These are phyloP conservation scores for Fusarium transvaalense DNA, from an alignment of 2,329 filamentous ascomycete genomes.

Conservation along the genomic window DNA sequence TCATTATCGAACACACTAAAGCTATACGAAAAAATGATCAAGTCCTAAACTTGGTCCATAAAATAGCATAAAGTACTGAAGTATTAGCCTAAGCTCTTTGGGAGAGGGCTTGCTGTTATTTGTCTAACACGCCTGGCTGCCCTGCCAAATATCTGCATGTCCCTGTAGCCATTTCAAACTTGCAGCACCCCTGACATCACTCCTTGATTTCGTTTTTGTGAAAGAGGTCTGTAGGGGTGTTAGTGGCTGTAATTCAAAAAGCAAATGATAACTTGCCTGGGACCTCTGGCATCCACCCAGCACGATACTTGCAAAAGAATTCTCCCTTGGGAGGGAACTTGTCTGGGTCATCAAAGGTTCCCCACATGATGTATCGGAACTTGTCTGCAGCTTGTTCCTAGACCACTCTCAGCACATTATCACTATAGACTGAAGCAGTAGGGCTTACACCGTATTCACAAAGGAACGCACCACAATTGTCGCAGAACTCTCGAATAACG, in stretches of 20 bases:
- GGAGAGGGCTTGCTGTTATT: too few species aligned
- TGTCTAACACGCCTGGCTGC: too few species aligned
- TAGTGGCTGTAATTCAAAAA: not conserved
- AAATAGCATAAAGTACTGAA: too few species aligned
- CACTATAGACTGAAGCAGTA: fast-evolving
- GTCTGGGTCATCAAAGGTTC: constrained; percentile 63
- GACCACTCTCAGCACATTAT: not conserved
- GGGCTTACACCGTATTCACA: constrained; percentile 34
- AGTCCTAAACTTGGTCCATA: too few species aligned
- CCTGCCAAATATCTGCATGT: too few species aligned
- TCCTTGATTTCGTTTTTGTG: constrained; percentile 32
- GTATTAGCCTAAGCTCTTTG: too few species aligned
- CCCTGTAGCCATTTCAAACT: too few species aligned
- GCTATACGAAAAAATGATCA: too few species aligned
- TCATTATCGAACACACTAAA: too few species aligned
- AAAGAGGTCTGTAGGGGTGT: constrained; percentile 7
- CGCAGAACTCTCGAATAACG: constrained; percentile 30
- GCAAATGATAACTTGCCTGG: constrained; percentile 18
- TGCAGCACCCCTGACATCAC: not conserved
- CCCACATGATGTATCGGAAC: constrained; percentile 59
- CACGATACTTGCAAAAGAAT: constrained; percentile 64
- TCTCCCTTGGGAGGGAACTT: constrained; percentile 65
- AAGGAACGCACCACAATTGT: constrained; percentile 33
- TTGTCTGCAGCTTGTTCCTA: constrained; percentile 59
- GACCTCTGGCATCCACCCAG: constrained; percentile 57